Evolutionary conservation across 2,329 filamentous ascomycete species (phyloP), one percentile per base, ranked within the genome.

Genomic region (Xylariaceae sp.): DNA sequence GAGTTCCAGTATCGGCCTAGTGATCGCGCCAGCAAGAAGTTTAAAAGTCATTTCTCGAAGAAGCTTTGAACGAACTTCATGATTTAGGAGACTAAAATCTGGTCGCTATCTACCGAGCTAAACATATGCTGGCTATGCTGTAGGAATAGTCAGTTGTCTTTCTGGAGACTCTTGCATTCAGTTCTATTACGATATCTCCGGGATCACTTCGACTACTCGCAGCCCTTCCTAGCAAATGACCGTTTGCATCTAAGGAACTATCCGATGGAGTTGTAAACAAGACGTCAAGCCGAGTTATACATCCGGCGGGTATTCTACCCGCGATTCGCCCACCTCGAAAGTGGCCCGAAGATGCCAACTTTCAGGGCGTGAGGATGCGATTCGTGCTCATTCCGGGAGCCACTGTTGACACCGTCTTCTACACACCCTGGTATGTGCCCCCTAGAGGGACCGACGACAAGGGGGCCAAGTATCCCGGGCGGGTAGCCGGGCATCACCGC

Each of bases 1-100:
- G 89, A 95, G 68, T 91, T 97, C 66, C 84, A 90, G 76, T 83
- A 86, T 61, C 80, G 91, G 8, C 85, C 92, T 2, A 84, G 87
- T 12, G 92, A 97, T 68, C 78, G 94, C 27, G 89, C 91, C 47
- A 95, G 88, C 65, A 90, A 84, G 73, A 97, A 96, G 74, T 95
- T 95, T 73, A 96, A 94, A 73, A 79, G 83, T 67, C 91, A 92
- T 68, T 90, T 89, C 65, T 76, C 91, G 59, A 79, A 84, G 47
- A 84, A 88, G 60, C 70, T 95, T 11, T 95, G 48, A 59, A 41
- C 2, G 7, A 3, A 5, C 3, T 9, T 6, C 4, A 5, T 11
- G 11, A 12, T 43, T 2, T 4, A 43, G 26, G 43, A 8, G 7
- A 50, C 2, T 50, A 11, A 29, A 5, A 37, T 4, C 6, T 6